Base-by-base conservation (phyloP, 163 green algal genomes). In the Volvox carteri region DNA sequence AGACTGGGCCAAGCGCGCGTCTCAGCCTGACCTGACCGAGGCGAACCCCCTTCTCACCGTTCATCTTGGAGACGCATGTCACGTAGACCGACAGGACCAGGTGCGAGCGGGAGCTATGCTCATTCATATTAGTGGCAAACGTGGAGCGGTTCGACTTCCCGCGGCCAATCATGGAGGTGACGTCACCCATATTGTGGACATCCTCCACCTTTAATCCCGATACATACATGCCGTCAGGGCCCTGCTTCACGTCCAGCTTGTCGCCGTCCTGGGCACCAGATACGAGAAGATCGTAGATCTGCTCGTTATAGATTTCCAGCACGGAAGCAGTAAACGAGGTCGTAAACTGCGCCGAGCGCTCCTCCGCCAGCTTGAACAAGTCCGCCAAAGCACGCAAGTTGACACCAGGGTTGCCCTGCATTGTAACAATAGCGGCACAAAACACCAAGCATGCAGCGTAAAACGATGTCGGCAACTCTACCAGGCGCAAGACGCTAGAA, bases 81-180 rank as follows among this genome's bases (percentile, higher is more conserved):
- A 90, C 79, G 84, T 95, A 93, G 2, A 96, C 67, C 14, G 89
- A 91, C 44, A 97, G 91, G 79, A 97, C 93, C 78, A 96, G 90
- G 91, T 97, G 94, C 18, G 91, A 95, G 35, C 95, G 90, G 16
- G 60, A 90, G 35, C 79, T 93, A 90, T 97, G 95, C 92, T 97
- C 94, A 84, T 98, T 98, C 92, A 96, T 95, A 90, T 96, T 97
- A 86, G 94, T 97, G 37, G 93, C 92, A 84, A 93, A 95, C 0
- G 93, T 96, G 60, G 90, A 94, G 79, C 94, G 93, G 90, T 94
- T 93, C 50, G 90, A 73, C 81, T 95, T 94, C 86, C 88, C 93
- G 39, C 90, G 90, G 73, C 80, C 28, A 41, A 95, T 93, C 54
- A 95, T 44, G 21, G 86, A 86, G 8, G 44, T 86, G 41, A 95